Evolutionary conservation across 2,329 filamentous ascomycete species (phyloP).

Genomic region (Intubia oerlemansii): DNA sequence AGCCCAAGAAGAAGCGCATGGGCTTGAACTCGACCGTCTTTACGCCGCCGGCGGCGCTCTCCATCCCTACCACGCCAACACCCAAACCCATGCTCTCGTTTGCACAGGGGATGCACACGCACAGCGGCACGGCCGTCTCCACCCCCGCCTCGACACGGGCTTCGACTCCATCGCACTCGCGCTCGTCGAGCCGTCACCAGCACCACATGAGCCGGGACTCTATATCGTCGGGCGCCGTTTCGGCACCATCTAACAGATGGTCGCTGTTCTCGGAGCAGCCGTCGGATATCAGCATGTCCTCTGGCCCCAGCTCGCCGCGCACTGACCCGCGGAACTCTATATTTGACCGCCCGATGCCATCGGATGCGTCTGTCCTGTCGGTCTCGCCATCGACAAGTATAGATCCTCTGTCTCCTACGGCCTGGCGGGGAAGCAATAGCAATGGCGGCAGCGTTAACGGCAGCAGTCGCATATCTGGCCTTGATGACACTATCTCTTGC

Average conservation of each 20-base stretch:
- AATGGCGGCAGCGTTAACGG: too few relatives aligned
- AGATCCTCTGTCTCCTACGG: constrained; percentile 41
- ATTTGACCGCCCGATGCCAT: constrained; percentile 47
- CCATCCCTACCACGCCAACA: constrained; percentile 21
- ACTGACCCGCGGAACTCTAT: constrained; percentile 54
- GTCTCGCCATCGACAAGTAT: constrained; percentile 68
- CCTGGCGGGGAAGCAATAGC: constrained; percentile 26
- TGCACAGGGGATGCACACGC: too few relatives aligned
- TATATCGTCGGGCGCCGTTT: too few relatives aligned
- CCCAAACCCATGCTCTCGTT: constrained; percentile 17
- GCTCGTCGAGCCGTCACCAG: constrained; percentile 13
- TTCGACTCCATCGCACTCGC: not conserved
- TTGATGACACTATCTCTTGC: constrained; percentile 1
- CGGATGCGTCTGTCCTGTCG: constrained; percentile 50
- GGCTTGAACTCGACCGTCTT: constrained; percentile 39
- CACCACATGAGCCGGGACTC: constrained; percentile 24
- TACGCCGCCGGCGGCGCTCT: constrained; percentile 24
- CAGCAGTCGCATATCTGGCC: constrained; percentile 29
- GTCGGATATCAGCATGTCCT: constrained; percentile 46
- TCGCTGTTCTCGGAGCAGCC: constrained; percentile 38
- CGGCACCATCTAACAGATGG: too few relatives aligned
- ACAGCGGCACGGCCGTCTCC: too few relatives aligned
- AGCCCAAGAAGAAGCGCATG: constrained; percentile 52
- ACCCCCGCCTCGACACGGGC: too few relatives aligned
- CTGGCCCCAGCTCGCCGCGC: constrained; percentile 60